phyloP scores from a whole-genome alignment of 441 rosid genomes.

The Omphalea diandra region DNA sequence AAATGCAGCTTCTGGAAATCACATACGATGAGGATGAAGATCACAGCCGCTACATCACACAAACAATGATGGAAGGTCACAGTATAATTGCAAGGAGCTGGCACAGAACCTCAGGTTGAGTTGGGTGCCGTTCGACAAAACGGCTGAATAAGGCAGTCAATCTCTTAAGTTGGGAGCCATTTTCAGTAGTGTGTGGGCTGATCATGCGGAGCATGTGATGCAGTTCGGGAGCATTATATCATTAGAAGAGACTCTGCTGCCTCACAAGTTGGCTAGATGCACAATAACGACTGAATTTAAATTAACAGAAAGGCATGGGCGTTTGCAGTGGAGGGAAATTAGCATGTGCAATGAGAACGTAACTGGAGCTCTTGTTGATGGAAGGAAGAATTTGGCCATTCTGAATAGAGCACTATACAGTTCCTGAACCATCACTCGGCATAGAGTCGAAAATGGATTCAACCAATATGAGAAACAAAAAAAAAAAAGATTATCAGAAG shows the following conservation, averaged over 20 bases:
- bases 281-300: constrained; percentile 26
- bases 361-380: constrained; percentile 18
- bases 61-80: not conserved
- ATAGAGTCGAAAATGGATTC: constrained; percentile 14
- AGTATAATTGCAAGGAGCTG: constrained; percentile 19
- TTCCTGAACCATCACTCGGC: constrained; percentile 16
- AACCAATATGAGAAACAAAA: constrained; percentile 24
- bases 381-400: constrained; percentile 25
- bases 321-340: constrained; percentile 25
- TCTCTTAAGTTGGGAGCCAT: constrained; percentile 37
- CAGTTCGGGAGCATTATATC: constrained; percentile 35
- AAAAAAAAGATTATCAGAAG: constrained; percentile 16
- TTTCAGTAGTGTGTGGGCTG: constrained; percentile 24
- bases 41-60: too few relatives aligned
- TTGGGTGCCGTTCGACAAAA: constrained; percentile 39
- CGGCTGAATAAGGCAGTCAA: constrained; percentile 34
- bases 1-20: constrained; percentile 15
- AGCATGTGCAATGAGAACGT: constrained; percentile 32
- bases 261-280: constrained; percentile 28
- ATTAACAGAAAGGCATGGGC: constrained; percentile 4
- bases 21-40: not conserved
- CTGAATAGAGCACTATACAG: constrained; percentile 31
- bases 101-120: constrained; percentile 29
- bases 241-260: constrained; percentile 20
- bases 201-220: constrained; percentile 15